Evolutionary conservation across 2,329 filamentous ascomycete species (phyloP).

Genomic region (Ophiognomonia clavigignenti-juglandacearum): DNA sequence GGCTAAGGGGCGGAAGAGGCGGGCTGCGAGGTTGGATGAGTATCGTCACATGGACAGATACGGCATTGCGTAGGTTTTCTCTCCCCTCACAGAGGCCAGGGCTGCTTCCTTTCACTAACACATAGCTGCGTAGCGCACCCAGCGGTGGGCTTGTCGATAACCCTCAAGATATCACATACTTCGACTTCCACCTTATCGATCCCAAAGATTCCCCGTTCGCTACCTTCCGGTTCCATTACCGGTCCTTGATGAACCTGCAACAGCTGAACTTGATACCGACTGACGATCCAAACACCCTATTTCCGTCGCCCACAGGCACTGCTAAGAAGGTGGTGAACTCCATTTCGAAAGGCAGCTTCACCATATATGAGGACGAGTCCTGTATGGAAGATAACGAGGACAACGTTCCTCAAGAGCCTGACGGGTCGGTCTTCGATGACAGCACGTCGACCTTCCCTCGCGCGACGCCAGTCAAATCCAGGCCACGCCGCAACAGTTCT

Average conservation of each 20-base stretch:
- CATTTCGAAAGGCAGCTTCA: background rate
- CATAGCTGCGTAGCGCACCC: slow-evolving; percentile 35
- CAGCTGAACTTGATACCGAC: slow-evolving; percentile 42
- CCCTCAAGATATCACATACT: slow-evolving; percentile 46
- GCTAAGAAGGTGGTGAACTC: background rate
- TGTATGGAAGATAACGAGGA: background rate
- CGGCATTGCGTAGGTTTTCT: slow-evolving; percentile 46
- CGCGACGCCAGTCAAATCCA: background rate
- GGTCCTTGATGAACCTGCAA: slow-evolving; percentile 44
- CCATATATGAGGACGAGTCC: background rate
- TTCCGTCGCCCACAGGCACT: slow-evolving; percentile 1
- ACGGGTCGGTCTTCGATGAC: slow-evolving; percentile 10
- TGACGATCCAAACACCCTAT: slow-evolving; percentile 8
- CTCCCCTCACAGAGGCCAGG: background rate
- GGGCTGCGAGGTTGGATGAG: slow-evolving; percentile 34
- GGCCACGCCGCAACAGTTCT: slow-evolving; percentile 3
- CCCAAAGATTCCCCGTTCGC: slow-evolving; percentile 46
- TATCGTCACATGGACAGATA: slow-evolving; percentile 45
- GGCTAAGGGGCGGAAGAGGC: slow-evolving; percentile 40
- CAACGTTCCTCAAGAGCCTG: background rate
- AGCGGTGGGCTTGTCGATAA: slow-evolving; percentile 48
- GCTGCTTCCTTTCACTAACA: background rate
- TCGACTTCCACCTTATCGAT: slow-evolving; percentile 48
- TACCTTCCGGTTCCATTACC: slow-evolving; percentile 53
- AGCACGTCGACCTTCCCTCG: background rate